These are phyloP conservation scores for Dipteronia dyeriana DNA, from an alignment of 345 rosid species.

Conservation along the genomic window DNA sequence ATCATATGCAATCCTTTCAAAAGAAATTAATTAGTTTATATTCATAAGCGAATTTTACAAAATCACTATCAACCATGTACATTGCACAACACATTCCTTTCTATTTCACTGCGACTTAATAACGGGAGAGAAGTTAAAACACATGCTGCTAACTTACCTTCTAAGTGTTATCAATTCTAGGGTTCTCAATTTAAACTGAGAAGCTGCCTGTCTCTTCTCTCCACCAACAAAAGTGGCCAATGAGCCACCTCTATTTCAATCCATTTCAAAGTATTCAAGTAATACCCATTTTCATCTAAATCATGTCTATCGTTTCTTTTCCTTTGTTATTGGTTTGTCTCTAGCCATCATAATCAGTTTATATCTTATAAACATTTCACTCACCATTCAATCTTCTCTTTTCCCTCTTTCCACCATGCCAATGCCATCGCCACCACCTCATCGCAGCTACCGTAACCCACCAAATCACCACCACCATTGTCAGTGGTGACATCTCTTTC, in stretches of 20 bases:
- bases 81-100: no score
- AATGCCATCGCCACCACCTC: no score
- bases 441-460: not conserved
- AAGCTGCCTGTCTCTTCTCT: constrained; percentile 5
- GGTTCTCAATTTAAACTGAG: not conserved
- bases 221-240: constrained; percentile 26
- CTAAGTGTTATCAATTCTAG: no score
- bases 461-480: not conserved
- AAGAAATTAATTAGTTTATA: no score
- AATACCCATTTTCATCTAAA: constrained; percentile 7
- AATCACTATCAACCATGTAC: no score
- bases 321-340: constrained; percentile 46
- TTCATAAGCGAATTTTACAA: no score
- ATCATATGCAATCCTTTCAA: no score
- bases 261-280: constrained; percentile 18
- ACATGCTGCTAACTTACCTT: no score
- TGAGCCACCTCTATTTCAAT: constrained; percentile 18
- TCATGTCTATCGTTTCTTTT: constrained; percentile 23
- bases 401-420: not conserved
- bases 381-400: not conserved
- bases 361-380: constrained; percentile 30
- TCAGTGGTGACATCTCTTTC: no score
- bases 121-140: no score
- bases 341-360: constrained; percentile 39
- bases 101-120: no score